These are phyloP conservation scores for Rhizopogon roseolus DNA, from an alignment of 768 basidiomycete species.

Conservation along the genomic window DNA sequence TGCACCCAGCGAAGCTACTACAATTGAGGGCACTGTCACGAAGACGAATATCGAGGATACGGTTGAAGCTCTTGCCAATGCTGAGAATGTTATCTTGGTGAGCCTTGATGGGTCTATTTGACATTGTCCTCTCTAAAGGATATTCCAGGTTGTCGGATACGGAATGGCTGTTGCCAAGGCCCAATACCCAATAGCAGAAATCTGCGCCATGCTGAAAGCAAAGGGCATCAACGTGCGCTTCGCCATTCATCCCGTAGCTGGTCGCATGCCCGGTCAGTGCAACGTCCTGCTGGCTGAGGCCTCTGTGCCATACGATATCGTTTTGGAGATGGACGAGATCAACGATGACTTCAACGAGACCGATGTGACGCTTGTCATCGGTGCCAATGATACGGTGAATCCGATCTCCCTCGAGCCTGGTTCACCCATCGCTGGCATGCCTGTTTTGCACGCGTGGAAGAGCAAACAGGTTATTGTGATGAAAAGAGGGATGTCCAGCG, in stretches of 20 bases:
- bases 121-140: conserved; percentile 3
- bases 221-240: conserved; percentile 81
- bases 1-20: conserved; percentile 50
- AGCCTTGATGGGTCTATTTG: conserved; percentile 1
- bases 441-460: conserved; percentile 90
- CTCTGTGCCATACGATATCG: conserved; percentile 87
- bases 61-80: conserved; percentile 70
- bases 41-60: conserved; percentile 79
- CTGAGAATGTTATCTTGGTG: conserved; percentile 82
- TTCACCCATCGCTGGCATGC: conserved; percentile 89
- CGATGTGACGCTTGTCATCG: conserved; percentile 87
- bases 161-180: conserved; percentile 94
- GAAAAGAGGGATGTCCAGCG: conserved; percentile 88
- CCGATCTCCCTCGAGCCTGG: conserved; percentile 85
- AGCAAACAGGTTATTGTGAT: conserved; percentile 89
- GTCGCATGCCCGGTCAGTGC: conserved; percentile 91
- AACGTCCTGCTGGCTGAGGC: conserved; percentile 91
- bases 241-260: conserved; percentile 87
- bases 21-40: conserved; percentile 81
- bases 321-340: conserved; percentile 92
- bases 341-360: conserved; percentile 89
- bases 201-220: conserved; percentile 63
- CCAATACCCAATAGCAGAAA: conserved; percentile 75
- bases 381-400: conserved; percentile 91
- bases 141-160: conserved; percentile 68